These are phyloP conservation scores for Tolypocladium sp. DNA, from an alignment of 2,329 filamentous ascomycete species.

Conservation along the genomic window DNA sequence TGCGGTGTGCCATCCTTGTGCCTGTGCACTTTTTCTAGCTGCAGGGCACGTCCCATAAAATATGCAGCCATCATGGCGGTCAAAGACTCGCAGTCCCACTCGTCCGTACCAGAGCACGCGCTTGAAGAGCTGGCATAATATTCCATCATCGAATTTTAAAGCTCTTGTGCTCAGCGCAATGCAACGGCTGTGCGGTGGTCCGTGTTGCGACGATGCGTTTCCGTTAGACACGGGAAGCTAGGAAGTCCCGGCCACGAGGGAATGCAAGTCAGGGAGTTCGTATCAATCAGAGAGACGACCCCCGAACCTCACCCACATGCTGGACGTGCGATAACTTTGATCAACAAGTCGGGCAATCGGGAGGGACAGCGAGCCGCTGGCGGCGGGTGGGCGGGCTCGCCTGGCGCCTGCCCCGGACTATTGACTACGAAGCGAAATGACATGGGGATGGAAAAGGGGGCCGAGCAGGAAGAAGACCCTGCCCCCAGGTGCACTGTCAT, in stretches of 20 bases:
- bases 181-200: not conserved
- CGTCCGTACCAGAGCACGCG: not conserved
- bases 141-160: not conserved
- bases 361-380: not conserved
- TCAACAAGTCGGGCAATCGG: conserved; percentile 4
- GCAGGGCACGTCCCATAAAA: conserved; percentile 19
- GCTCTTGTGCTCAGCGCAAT: not conserved
- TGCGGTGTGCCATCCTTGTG: not conserved
- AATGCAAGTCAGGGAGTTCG: not conserved
- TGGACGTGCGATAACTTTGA: conserved; percentile 10
- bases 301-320: not conserved
- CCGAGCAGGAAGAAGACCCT: not conserved
- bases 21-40: conserved; percentile 9
- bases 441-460: conserved; percentile 7
- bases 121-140: not conserved
- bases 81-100: conserved; percentile 4
- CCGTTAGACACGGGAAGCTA: not conserved
- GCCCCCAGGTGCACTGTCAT: not conserved
- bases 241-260: not conserved
- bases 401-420: conserved; percentile 1
- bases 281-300: not conserved
- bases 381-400: not conserved
- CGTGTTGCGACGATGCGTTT: not conserved
- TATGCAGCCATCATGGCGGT: conserved; percentile 18
- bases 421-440: conserved; percentile 20